These are phyloP conservation scores for Sistotremastrum suecicum DNA, from an alignment of 768 basidiomycete genomes.

Conservation along the genomic window DNA sequence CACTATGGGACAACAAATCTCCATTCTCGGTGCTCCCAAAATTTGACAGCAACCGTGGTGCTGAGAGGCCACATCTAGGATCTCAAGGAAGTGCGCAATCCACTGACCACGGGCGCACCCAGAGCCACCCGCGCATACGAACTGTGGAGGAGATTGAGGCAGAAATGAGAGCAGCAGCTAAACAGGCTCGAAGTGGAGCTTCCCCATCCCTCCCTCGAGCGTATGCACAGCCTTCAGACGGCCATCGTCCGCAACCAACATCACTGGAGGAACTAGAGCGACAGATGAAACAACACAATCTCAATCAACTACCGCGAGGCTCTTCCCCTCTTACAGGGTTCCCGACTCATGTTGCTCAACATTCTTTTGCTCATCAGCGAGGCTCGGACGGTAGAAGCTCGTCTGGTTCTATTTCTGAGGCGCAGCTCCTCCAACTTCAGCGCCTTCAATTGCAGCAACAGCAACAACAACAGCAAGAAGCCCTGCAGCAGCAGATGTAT, in stretches of 20 bases:
- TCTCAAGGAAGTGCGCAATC: constrained; percentile 15
- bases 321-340: too few species aligned
- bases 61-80: too few species aligned
- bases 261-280: constrained; percentile 16
- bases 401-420: neutral
- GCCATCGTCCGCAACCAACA: too few species aligned
- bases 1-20: constrained; percentile 75
- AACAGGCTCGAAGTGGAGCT: neutral
- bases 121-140: constrained; percentile 26
- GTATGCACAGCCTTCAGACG: too few species aligned
- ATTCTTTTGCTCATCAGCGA: too few species aligned
- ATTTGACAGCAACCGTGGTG: constrained; percentile 20
- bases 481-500: constrained; percentile 22
- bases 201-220: neutral
- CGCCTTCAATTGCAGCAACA: constrained; percentile 19
- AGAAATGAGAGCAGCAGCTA: constrained; percentile 58
- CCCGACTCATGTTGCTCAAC: too few species aligned
- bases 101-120: constrained; percentile 19
- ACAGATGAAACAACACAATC: constrained; percentile 30
- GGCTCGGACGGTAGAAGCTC: constrained; percentile 22
- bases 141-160: constrained; percentile 75
- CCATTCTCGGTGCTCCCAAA: constrained; percentile 55
- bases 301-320: constrained; percentile 24
- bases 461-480: constrained; percentile 18
- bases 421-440: constrained; percentile 10